phyloP scores from a whole-genome alignment of 306 rosid genomes.

The Cicer pinnatifidum region DNA sequence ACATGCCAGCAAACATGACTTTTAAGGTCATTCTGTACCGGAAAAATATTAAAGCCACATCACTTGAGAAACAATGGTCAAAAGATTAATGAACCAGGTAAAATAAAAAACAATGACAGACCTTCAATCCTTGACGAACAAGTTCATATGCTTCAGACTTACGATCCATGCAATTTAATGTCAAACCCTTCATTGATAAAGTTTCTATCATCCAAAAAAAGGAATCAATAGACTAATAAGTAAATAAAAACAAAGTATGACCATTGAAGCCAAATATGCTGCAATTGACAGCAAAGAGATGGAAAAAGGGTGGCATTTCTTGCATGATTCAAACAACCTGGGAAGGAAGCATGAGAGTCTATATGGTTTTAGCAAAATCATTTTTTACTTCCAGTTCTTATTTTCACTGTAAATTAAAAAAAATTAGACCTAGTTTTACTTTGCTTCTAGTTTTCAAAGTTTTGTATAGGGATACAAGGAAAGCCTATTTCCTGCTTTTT shows the following conservation, averaged over 20 bases:
- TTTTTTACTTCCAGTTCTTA: neutral
- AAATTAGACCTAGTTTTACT: neutral
- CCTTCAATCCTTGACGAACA: slow-evolving; percentile 94
- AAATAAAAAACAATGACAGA: slow-evolving; percentile 46
- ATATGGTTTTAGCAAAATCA: neutral
- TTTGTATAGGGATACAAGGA: neutral
- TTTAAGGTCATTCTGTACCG: slow-evolving; percentile 88
- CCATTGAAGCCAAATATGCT: slow-evolving; percentile 18
- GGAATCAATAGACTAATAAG: slow-evolving; percentile 13
- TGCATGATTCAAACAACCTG: slow-evolving; percentile 28
- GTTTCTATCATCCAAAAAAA: slow-evolving; percentile 70
- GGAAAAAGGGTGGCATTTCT: neutral
- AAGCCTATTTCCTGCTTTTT: neutral
- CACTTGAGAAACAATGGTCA: slow-evolving; percentile 34
- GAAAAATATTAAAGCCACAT: slow-evolving; percentile 42
- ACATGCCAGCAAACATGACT: slow-evolving; percentile 99
- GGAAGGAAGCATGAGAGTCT: neutral
- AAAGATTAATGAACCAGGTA: slow-evolving; percentile 17
- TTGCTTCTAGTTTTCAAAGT: neutral
- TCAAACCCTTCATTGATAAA: slow-evolving; percentile 96
- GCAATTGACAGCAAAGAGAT: slow-evolving; percentile 11
- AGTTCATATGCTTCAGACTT: slow-evolving; percentile 97
- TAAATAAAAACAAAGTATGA: slow-evolving; percentile 10
- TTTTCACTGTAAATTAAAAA: slow-evolving; percentile 8
- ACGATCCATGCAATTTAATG: slow-evolving; percentile 98